Percentiles rank a stretch among this genome's conserved stretches.
Evolutionary conservation across 345 rosid species (phyloP).

Genomic region (Hevea brasiliensis): DNA sequence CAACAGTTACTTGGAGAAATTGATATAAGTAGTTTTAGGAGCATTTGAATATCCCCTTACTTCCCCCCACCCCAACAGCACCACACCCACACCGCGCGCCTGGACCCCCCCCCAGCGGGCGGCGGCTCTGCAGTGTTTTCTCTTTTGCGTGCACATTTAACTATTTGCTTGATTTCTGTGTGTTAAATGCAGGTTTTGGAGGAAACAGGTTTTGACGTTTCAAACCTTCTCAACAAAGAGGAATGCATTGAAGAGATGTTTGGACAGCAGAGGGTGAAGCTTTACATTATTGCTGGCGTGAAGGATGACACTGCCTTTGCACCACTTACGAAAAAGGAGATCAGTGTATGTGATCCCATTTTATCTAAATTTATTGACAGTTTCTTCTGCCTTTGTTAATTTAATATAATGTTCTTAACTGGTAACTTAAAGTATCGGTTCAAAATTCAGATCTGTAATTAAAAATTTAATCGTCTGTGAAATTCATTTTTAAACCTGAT

Average conservation of each 20-base stretch:
- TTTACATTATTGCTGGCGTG: conserved; percentile 88
- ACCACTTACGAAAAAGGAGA: conserved; percentile 96
- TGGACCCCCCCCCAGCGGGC: too few species aligned
- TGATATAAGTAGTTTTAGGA: neutral
- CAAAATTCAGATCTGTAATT: neutral
- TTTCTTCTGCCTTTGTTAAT: neutral
- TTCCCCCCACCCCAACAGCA: too few species aligned
- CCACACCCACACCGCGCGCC: too few species aligned
- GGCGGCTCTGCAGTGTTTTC: too few species aligned
- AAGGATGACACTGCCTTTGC: conserved; percentile 89
- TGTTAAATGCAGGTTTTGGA: conserved; percentile 67
- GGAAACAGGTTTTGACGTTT: conserved; percentile 94
- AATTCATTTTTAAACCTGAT: neutral
- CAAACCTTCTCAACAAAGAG: conserved; percentile 74
- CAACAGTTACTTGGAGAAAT: neutral
- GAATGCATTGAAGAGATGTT: conserved; percentile 78
- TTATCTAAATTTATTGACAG: neutral
- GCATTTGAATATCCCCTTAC: too few species aligned
- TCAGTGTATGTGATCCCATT: conserved; percentile 65
- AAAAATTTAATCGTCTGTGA: neutral
- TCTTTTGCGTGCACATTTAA: neutral
- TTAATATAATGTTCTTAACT: neutral
- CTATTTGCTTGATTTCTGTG: conserved; percentile 12
- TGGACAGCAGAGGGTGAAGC: conserved; percentile 96
- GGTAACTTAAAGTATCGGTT: neutral